Evolutionary conservation across 2,329 filamentous ascomycete genomes (phyloP).

Genomic region (Neonectria ditissima): DNA sequence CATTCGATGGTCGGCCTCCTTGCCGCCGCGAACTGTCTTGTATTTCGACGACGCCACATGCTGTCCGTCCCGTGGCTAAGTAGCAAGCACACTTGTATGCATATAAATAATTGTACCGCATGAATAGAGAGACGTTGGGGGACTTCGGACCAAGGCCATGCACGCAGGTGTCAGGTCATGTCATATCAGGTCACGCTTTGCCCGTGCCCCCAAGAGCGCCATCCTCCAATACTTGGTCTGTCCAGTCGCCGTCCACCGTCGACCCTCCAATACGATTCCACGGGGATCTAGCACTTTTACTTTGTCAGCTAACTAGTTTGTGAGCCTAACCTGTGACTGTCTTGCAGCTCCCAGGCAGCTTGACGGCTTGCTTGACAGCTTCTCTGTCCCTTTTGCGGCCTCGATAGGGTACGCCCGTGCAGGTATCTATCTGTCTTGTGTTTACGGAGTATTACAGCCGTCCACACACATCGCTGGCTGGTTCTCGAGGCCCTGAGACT

Average conservation of each 20-base stretch:
- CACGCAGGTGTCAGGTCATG: constrained; percentile 43
- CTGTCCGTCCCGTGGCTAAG: background rate
- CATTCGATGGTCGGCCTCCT: background rate
- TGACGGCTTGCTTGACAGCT: too few relatives aligned
- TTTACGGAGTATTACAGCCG: too few relatives aligned
- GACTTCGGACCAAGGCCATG: constrained; percentile 24
- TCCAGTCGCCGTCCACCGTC: constrained; percentile 37
- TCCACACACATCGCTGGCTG: too few relatives aligned
- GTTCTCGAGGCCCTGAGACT: background rate
- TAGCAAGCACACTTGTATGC: constrained; percentile 2
- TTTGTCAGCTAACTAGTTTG: constrained; percentile 17
- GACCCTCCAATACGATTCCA: constrained; percentile 40
- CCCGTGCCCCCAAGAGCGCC: constrained; percentile 32
- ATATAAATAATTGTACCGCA: too few relatives aligned
- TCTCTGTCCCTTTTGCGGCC: background rate
- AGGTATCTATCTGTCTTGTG: too few relatives aligned
- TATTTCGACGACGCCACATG: too few relatives aligned
- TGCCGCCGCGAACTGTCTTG: background rate
- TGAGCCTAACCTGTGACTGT: constrained; percentile 21
- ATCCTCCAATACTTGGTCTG: constrained; percentile 32
- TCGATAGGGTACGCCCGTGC: constrained; percentile 10
- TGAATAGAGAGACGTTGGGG: background rate
- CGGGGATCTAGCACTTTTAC: constrained; percentile 22
- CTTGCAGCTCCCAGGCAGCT: constrained; percentile 19
- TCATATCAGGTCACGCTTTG: constrained; percentile 47